These are phyloP conservation scores for Usnea hakonensis DNA, from an alignment of 495 filamentous ascomycete genomes.

Conservation along the genomic window DNA sequence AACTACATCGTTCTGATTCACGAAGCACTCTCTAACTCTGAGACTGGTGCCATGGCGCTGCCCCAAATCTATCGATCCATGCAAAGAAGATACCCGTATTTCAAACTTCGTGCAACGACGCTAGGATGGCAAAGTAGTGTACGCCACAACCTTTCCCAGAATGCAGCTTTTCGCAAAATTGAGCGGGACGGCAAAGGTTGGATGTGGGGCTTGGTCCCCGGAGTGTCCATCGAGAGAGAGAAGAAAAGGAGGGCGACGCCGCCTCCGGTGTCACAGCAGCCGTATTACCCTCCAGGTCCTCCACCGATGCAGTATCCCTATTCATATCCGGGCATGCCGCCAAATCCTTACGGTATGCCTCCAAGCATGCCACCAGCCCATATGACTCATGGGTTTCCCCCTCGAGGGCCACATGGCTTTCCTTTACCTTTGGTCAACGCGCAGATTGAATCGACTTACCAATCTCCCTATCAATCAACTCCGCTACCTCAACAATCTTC, in stretches of 20 bases:
- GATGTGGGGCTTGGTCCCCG: slow-evolving; percentile 58
- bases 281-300: slow-evolving; percentile 33
- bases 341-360: slow-evolving; percentile 25
- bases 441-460: slow-evolving; percentile 21
- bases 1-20: slow-evolving; percentile 91
- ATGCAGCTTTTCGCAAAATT: slow-evolving; percentile 79
- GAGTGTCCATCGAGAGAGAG: slow-evolving; percentile 61
- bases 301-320: slow-evolving; percentile 20
- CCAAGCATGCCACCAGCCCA: slow-evolving; percentile 29
- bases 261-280: slow-evolving; percentile 34
- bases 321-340: slow-evolving; percentile 25
- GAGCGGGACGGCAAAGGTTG: slow-evolving; percentile 66
- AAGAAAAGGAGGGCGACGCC: slow-evolving; percentile 56
- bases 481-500: slow-evolving; percentile 13
- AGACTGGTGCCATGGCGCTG: slow-evolving; percentile 63
- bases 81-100: slow-evolving; percentile 81
- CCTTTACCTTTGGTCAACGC: slow-evolving; percentile 20
- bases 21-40: slow-evolving; percentile 71
- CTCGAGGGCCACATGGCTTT: slow-evolving; percentile 12
- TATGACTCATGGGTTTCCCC: slow-evolving; percentile 27
- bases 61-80: slow-evolving; percentile 92
- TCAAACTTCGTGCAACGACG: slow-evolving; percentile 63
- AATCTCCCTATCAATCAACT: slow-evolving; percentile 24
- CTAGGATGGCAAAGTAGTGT: slow-evolving; percentile 98
- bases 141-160: slow-evolving; percentile 87